A percentile compares a stretch with the other conserved stretches of the same genome.
phyloP scores from a whole-genome alignment of 768 basidiomycete genomes.

The Mycena olivaceomarginata region DNA sequence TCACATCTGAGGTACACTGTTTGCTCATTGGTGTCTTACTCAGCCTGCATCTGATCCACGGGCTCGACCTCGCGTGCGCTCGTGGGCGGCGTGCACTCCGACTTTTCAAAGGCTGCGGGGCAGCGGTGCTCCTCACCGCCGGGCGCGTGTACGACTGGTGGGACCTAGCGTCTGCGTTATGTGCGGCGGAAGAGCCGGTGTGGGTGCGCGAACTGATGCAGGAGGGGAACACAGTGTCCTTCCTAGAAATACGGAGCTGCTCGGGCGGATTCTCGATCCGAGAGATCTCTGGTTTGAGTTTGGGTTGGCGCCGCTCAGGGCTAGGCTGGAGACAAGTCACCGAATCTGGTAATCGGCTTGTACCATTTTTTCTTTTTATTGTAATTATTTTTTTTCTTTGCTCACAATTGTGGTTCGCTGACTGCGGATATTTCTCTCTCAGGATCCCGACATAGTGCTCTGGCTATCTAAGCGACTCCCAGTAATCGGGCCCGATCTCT shows the following conservation, averaged over 20 bases:
- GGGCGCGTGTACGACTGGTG: too few relatives aligned
- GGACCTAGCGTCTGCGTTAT: too few relatives aligned
- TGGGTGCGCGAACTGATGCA: background rate
- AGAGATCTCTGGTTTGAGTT: background rate
- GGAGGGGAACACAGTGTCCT: background rate
- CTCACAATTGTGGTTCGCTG: too few relatives aligned
- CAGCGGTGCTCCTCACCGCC: too few relatives aligned
- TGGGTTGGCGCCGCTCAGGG: background rate
- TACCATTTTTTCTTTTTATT: too few relatives aligned
- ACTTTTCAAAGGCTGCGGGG: slow-evolving; percentile 65
- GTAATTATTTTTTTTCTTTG: too few relatives aligned
- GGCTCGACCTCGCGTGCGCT: slow-evolving; percentile 76
- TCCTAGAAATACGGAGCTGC: background rate
- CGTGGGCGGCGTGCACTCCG: slow-evolving; percentile 67
- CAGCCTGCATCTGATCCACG: slow-evolving; percentile 78
- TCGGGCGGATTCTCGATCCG: background rate
- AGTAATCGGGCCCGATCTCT: too few relatives aligned
- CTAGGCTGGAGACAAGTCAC: background rate
- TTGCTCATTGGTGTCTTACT: background rate
- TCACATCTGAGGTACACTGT: background rate
- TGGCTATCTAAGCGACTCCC: too few relatives aligned
- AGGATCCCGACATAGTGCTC: too few relatives aligned
- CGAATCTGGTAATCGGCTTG: background rate
- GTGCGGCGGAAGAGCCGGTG: too few relatives aligned
- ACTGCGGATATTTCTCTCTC: too few relatives aligned